phyloP scores from a whole-genome alignment of 805 yeast genomes.

The Ogataea zsoltii region DNA sequence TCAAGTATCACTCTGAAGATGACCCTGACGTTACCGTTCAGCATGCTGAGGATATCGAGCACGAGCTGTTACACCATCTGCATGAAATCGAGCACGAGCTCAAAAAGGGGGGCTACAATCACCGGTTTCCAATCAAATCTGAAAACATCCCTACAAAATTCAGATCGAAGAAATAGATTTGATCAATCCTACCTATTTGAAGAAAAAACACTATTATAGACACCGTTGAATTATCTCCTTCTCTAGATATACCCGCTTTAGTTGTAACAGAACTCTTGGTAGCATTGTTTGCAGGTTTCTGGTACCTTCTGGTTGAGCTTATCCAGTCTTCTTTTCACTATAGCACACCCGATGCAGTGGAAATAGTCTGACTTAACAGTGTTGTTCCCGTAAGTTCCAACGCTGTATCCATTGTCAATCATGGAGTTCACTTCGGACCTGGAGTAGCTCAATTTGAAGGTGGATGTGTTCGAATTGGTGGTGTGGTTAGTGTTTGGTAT shows the following conservation, averaged over 20 bases:
- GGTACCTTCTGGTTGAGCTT: slow-evolving; percentile 28
- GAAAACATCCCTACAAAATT: slow-evolving; percentile 25
- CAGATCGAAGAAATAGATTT: slow-evolving; percentile 3
- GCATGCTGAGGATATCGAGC: slow-evolving; percentile 87
- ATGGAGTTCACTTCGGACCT: slow-evolving; percentile 43
- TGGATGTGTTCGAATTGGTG: slow-evolving; percentile 54
- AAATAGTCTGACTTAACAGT: slow-evolving; percentile 37
- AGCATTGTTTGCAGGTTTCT: slow-evolving; percentile 39
- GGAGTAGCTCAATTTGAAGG: slow-evolving; percentile 55
- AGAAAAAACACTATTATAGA: not conserved
- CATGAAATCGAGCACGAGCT: slow-evolving; percentile 71
- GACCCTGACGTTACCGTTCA: slow-evolving; percentile 82
- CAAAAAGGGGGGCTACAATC: slow-evolving; percentile 18
- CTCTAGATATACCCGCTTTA: slow-evolving; percentile 12
- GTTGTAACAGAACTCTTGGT: slow-evolving; percentile 40
- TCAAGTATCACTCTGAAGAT: slow-evolving; percentile 66
- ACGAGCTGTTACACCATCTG: slow-evolving; percentile 81
- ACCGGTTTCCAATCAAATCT: slow-evolving; percentile 19
- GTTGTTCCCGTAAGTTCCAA: slow-evolving; percentile 49
- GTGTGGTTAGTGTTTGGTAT: slow-evolving; percentile 45
- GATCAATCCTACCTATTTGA: not conserved
- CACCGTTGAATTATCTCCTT: not conserved
- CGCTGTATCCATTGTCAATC: slow-evolving; percentile 52
- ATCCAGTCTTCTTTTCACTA: slow-evolving; percentile 54
- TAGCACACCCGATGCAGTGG: slow-evolving; percentile 57